These are phyloP conservation scores for Solanum peruvianum DNA, from an alignment of 257 asterid species.

Conservation along the genomic window DNA sequence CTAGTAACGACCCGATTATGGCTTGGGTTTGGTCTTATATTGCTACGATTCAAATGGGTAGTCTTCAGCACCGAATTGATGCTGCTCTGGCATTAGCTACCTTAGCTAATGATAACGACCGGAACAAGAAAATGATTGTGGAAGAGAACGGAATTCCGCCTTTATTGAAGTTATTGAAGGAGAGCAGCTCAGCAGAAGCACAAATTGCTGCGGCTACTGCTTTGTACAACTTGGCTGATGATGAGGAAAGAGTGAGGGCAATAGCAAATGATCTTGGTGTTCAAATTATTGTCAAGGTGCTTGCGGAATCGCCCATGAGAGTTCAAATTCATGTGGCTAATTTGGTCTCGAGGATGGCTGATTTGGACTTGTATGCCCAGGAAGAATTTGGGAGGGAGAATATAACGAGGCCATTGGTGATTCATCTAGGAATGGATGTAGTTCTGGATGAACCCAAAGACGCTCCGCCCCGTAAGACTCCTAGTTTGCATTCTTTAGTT, in stretches of 20 bases:
- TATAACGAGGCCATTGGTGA: slow-evolving; percentile 70
- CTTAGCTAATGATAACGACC: slow-evolving; percentile 65
- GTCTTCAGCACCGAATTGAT: slow-evolving; percentile 43
- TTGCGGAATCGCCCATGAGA: slow-evolving; percentile 50
- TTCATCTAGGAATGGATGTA: slow-evolving; percentile 45
- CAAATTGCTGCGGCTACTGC: slow-evolving; percentile 60
- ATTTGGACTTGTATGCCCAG: slow-evolving; percentile 40
- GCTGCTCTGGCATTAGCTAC: slow-evolving; percentile 65
- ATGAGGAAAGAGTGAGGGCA: slow-evolving; percentile 41
- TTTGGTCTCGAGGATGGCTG: slow-evolving; percentile 64
- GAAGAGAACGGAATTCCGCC: slow-evolving; percentile 76
- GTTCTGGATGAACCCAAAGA: slow-evolving; percentile 44
- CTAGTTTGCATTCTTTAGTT: slow-evolving; percentile 50
- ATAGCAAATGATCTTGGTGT: slow-evolving; percentile 43
- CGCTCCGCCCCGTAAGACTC: slow-evolving; percentile 17
- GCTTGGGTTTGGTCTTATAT: slow-evolving; percentile 82
- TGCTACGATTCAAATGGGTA: slow-evolving; percentile 56
- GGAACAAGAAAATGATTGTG: slow-evolving; percentile 72
- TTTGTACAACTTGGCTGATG: slow-evolving; percentile 39
- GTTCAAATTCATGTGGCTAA: slow-evolving; percentile 55
- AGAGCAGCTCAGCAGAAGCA: slow-evolving; percentile 38
- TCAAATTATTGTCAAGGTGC: slow-evolving; percentile 49
- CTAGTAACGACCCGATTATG: slow-evolving; percentile 73
- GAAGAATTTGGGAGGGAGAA: slow-evolving; percentile 77
- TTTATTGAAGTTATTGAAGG: slow-evolving; percentile 51